Base-by-base conservation (phyloP, 2,329 filamentous ascomycete species). In the Chrysoporthe deuterocubensis region DNA sequence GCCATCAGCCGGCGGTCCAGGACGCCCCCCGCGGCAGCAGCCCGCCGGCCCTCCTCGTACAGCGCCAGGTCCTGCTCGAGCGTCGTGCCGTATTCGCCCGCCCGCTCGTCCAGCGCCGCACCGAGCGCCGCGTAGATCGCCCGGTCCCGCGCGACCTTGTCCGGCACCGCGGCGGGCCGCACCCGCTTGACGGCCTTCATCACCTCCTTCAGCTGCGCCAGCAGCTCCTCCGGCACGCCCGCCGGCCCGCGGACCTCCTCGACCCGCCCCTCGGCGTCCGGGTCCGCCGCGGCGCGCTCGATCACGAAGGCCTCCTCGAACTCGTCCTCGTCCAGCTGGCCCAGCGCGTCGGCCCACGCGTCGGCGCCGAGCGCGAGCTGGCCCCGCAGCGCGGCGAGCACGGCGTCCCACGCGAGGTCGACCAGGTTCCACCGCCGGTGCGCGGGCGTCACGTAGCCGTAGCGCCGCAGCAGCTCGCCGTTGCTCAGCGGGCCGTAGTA, bases 401-500 rank as follows among this genome's bases (percentile, higher is more conserved):
- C 82, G 9, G 88, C 73, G 0, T 83, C 80, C 80, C 90, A 87
- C 0, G 91, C 83, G 44, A 97, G 79, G 76, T 97, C 94, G 0
- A 92, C 90, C 0, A 97, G 92, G 72, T 97, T 93, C 77, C 94
- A 93, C 52, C 89, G 84, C 11, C 88, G 81, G 73, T 97, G 94
- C 71, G 90, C 90, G 40, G 87, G 80, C 0, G 93, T 95, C n/a
- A 94, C 88, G 74, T 97, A 97, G 21, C 94, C 94, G 73, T 97
- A 97, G 16, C 94, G 85, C 46, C 94, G 85, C 13, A 97, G 84
- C 8, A 97, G 82, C 75, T 97, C 94, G 0, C 92, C 91, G 68
- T 92, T 91, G 11, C 93, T 91, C 3, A 96, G 86, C 6, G 93
- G 89, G 0, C 94, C 94, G 72, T 97, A 97, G 79, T 97, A 94